Percentiles rank a stretch among this genome's conserved stretches.
These are phyloP conservation scores for Fusarium sp. DNA, from an alignment of 2,329 filamentous ascomycete genomes.

Conservation along the genomic window DNA sequence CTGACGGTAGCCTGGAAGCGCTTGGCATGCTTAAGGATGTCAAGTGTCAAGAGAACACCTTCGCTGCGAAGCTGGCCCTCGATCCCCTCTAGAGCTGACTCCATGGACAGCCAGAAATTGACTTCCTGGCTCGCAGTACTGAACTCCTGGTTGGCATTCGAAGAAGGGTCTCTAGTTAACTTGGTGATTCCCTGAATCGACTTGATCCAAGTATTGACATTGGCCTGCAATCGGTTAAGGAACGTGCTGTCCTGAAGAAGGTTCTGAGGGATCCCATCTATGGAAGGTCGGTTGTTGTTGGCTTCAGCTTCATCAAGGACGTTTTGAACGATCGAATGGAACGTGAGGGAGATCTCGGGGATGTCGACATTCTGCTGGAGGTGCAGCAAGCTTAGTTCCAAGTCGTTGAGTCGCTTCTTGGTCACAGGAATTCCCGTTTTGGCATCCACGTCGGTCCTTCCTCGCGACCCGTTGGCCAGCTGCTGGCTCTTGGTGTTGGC, in stretches of 20 bases:
- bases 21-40: conserved; percentile 96
- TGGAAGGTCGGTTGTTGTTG: conserved; percentile 73
- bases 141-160: conserved; percentile 64
- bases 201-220: conserved; percentile 98
- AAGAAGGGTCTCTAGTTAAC: conserved; percentile 83
- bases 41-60: conserved; percentile 89
- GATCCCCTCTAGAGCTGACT: conserved; percentile 90
- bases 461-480: conserved; percentile 71
- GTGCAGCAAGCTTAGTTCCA: conserved; percentile 90
- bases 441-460: conserved; percentile 84
- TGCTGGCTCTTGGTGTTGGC: conserved; percentile 90
- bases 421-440: conserved; percentile 97
- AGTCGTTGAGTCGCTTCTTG: conserved; percentile 94
- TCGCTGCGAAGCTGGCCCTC: conserved; percentile 89
- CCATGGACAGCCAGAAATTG: conserved; percentile 99
- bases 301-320: conserved; percentile 82
- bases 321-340: conserved; percentile 88
- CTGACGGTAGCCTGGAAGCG: conserved; percentile 97
- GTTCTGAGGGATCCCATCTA: conserved; percentile 79
- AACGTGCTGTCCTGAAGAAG: conserved; percentile 91
- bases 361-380: conserved; percentile 99
- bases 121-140: conserved; percentile 94
- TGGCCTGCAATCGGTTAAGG: conserved; percentile 91
- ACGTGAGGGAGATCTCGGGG: conserved; percentile 85
- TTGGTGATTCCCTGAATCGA: conserved; percentile 97